Evolutionary conservation across 106 monocot genomes (phyloP), one percentile per base, ranked within the genome.

Genomic region (Dendrobium officinale): DNA sequence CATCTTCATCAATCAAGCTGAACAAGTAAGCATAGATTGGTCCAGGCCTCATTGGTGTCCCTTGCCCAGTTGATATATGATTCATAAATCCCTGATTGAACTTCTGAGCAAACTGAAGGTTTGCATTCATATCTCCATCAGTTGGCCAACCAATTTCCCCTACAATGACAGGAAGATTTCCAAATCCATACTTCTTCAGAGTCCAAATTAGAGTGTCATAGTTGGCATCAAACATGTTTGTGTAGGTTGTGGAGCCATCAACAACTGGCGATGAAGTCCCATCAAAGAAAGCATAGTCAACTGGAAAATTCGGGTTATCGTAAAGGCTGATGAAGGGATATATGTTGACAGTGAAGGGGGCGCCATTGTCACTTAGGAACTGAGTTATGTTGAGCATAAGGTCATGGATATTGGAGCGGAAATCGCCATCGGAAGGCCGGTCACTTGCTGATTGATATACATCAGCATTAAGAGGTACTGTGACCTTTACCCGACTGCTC

Each of bases 281-380:
- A 24, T 93, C 90, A 67, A 96, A 93, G 80, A 96, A 96, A 40
- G 96, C 96, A 40, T 88, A 96, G 49, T 91, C 90, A 10, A 92
- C 77, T 9, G 96, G 96, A 73, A 96, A 96, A 79, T 84, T 87
- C 24, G 93, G 84, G 72, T 93, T 87, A 1, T 74, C 67, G 80
- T 96, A 96, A 43, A 96, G 93, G 79, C 90, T 89, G 75, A 96
- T 96, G 83, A 96, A 96, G 67, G 96, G 96, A 84, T 96, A 96
- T 40, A 96, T 93, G 80, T 96, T 96, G 82, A 92, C 92, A 3
- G 90, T 93, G 88, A 96, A 93, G 4, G 90, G 85, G 27, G 81
- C 88, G 4, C 61, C 88, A 74, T 90, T 96, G 82, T 90, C 88
- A 44, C 79, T 90, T 9, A 93, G 90, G 87, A 96, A 96, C 74